phyloP scores from a whole-genome alignment of 31 red algal species.

The Odonthalia washingtoniensis region DNA sequence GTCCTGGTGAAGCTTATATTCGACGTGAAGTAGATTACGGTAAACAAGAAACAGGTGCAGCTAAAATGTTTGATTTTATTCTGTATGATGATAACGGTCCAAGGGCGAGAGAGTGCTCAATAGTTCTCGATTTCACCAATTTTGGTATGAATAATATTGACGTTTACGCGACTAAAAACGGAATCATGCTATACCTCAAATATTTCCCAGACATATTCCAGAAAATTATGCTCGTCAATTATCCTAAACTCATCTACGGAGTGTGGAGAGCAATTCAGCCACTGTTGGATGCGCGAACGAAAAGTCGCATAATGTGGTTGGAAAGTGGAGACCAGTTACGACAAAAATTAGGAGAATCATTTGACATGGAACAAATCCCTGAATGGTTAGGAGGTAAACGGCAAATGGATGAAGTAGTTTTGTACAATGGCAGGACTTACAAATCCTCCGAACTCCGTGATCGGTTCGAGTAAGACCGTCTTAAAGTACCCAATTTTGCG shows the following conservation, averaged over 20 bases:
- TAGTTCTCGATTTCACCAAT: slow-evolving; percentile 54
- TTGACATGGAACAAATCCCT: slow-evolving; percentile 25
- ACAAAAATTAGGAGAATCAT: slow-evolving; percentile 22
- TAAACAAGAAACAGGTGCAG: slow-evolving; percentile 35
- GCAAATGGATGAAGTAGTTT: neutral
- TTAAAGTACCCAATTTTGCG: too few relatives aligned
- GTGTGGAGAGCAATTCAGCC: slow-evolving; percentile 57
- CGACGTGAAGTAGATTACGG: neutral
- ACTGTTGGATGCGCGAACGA: slow-evolving; percentile 53
- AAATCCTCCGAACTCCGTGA: neutral
- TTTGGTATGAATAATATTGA: slow-evolving; percentile 52
- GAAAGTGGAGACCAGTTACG: neutral
- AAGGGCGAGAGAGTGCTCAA: slow-evolving; percentile 24
- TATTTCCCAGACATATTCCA: slow-evolving; percentile 62
- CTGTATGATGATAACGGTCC: slow-evolving; percentile 48
- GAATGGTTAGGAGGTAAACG: slow-evolving; percentile 40
- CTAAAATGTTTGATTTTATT: slow-evolving; percentile 57
- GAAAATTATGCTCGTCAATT: slow-evolving; percentile 52
- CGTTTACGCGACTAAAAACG: slow-evolving; percentile 22
- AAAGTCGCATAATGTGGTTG: slow-evolving; percentile 29
- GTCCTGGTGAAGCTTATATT: slow-evolving; percentile 24
- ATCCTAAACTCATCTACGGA: slow-evolving; percentile 54
- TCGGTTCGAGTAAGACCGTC: slow-evolving; percentile 2
- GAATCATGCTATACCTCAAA: slow-evolving; percentile 40
- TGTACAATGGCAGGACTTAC: slow-evolving; percentile 39